Evolutionary conservation across 2,329 filamentous ascomycete species (phyloP), one percentile per base, ranked within the genome.

Genomic region (Claviceps maximensis): DNA sequence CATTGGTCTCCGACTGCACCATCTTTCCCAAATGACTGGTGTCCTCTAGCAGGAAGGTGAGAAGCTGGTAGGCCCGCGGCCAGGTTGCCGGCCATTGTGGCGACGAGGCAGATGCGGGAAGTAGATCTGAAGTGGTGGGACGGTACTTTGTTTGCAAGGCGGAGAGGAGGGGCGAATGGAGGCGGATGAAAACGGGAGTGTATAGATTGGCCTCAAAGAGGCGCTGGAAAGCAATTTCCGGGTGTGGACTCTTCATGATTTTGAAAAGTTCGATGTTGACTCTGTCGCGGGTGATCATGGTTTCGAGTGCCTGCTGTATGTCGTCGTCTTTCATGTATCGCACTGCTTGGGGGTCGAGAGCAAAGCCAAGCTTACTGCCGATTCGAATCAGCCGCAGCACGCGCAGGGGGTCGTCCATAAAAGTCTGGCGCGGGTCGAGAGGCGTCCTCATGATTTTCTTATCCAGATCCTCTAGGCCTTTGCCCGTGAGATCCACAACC

Each of bases 351-450:
- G 55, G 29, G 19, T 55, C 53, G 4, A 59, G 54, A 4, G 50
- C 27, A 15, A 56, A 59, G 19, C 50, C 47, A 7, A 59, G 56
- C 40, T 50, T 55, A 12, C 54, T 53, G 19, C 25, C 52, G 19
- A 59, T 45, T 1, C 56, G 38, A 4, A 58, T 56, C 6, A 58
- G 42, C 7, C 57, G 51, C 9, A 58, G 51, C 7, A 57, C 56
- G 8, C 56, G 44, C 29, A 59, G n/a, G 4, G 57, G 57, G 40
- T 59, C 56, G 42, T 59, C 57, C 55, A 57, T 55, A 6, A 59
- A 54, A 0, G 56, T 59, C 41, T 55, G 53, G 9, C 31, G 44
- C 12, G 57, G 55, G 6, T 56, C 52, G 3, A 59, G 53, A 19
- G 57, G 57, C 27, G 57, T 59, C 31, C 49, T 50, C 53, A 59